phyloP scores from a whole-genome alignment of 2,329 filamentous ascomycete species.

The Paraphoma chrysanthemicola region DNA sequence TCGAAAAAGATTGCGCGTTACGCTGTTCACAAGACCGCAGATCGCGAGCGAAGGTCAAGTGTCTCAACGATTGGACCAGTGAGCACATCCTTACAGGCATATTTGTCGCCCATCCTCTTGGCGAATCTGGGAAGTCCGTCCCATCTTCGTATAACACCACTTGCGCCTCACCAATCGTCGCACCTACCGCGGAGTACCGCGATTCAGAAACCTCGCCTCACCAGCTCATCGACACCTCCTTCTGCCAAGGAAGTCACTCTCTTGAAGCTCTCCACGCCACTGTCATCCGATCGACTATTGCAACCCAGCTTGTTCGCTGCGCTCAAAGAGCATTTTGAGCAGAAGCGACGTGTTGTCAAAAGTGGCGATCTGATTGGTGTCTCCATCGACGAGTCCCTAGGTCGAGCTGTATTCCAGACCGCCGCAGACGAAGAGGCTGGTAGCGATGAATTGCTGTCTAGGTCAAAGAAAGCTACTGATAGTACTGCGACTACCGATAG shows the following conservation, averaged over 20 bases:
- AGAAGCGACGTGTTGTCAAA: constrained; percentile 80
- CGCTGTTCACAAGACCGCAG: constrained; percentile 55
- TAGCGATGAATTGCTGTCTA: constrained; percentile 61
- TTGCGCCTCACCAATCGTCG: constrained; percentile 60
- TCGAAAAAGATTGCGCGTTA: constrained; percentile 62
- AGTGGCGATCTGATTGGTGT: constrained; percentile 89
- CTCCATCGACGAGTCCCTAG: constrained; percentile 84
- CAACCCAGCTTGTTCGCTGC: constrained; percentile 87
- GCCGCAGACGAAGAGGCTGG: constrained; percentile 73
- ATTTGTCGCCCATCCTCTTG: constrained; percentile 84
- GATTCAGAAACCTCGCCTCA: constrained; percentile 53
- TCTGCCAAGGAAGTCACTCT: constrained; percentile 81
- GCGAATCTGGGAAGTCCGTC: constrained; percentile 82
- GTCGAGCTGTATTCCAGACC: constrained; percentile 78
- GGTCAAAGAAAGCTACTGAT: constrained; percentile 44
- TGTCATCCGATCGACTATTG: constrained; percentile 83
- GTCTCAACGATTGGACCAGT: constrained; percentile 48
- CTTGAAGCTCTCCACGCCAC: constrained; percentile 85
- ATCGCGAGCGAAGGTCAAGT: constrained; percentile 56
- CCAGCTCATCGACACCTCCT: constrained; percentile 60
- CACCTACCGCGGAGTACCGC: constrained; percentile 36
- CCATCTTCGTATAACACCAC: constrained; percentile 78
- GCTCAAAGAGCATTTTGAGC: constrained; percentile 87
- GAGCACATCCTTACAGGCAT: constrained; percentile 55
- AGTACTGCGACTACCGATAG: constrained; percentile 16